Evolutionary conservation across 257 asterid species (phyloP), one percentile per base, ranked within the genome.

Genomic region (Nicotiana undulata): DNA sequence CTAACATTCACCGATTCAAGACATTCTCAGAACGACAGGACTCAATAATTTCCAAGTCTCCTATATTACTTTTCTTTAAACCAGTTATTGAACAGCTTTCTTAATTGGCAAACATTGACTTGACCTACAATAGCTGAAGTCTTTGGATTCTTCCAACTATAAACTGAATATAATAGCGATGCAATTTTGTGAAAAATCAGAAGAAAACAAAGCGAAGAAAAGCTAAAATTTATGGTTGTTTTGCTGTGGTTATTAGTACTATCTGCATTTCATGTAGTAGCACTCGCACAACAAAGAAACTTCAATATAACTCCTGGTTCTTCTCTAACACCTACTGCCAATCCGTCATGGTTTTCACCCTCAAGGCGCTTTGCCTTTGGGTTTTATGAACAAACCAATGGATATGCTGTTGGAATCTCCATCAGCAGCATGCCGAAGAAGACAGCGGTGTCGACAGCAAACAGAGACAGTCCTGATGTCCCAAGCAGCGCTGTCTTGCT

Each of bases 301-400:
- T 31, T 76, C 17, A 90, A 83, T 63, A 89, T 89, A 34, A 82
- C 8, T 82, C 63, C 34, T 24, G 90, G 90, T 76, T 85, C 90
- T 61, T 85, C 89, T 26, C 80, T 91, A 60, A 84, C 86, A 24
- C 92, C 92, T 80, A 59, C 44, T 26, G 6, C 83, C 29, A 64
- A 81, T 22, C 68, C 86, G 1, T 66, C 87, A 46, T 86, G 87
- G 87, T n/a, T 40, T 46, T 86, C 87, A 0, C 79, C 82, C 10
- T 66, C 84, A 1, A 78, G 84, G 16, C 63, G 59, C 34, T 84
- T 55, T 70, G 84, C 85, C 32, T 84, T 81, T 51, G 87, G 89
- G 22, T 86, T 86, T 76, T 78, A 77, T 72, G 58, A 63, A 9
- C 65, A 72, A 53, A 52, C 1, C 9, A 74, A 77, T 46, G 82